Evolutionary conservation across 495 filamentous ascomycete genomes (phyloP).

Genomic region (Haplographium delicatum): DNA sequence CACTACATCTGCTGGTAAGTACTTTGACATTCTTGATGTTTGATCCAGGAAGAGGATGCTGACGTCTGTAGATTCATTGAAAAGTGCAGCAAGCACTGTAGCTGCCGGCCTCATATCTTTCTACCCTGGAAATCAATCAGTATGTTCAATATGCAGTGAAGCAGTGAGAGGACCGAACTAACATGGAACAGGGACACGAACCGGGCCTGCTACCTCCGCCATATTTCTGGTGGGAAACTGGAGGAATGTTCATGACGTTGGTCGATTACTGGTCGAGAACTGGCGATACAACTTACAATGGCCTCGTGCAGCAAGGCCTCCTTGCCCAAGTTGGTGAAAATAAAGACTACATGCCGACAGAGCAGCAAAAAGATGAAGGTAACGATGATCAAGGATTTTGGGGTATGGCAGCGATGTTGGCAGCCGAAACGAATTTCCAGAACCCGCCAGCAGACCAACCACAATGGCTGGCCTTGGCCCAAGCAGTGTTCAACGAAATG

Average conservation of each 20-base stretch:
- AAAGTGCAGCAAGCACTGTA: constrained; percentile 52
- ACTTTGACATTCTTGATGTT: neutral
- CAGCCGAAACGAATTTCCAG: constrained; percentile 57
- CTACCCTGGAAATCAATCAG: constrained; percentile 64
- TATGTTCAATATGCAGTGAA: neutral
- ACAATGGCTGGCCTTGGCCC: constrained; percentile 74
- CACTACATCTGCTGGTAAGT: constrained; percentile 19
- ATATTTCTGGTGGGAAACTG: constrained; percentile 74
- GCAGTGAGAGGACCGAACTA: neutral
- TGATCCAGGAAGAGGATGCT: neutral
- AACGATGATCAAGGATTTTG: constrained; percentile 68
- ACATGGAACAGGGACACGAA: constrained; percentile 26
- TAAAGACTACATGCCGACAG: constrained; percentile 56
- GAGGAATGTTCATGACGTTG: constrained; percentile 63
- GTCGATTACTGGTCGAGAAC: constrained; percentile 68
- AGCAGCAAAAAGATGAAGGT: constrained; percentile 56
- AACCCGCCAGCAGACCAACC: constrained; percentile 53
- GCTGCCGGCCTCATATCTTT: constrained; percentile 59
- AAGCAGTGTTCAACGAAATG: constrained; percentile 72
- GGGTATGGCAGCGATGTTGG: constrained; percentile 64
- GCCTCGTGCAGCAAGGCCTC: constrained; percentile 46
- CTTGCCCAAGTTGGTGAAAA: constrained; percentile 53
- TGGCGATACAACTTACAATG: constrained; percentile 57
- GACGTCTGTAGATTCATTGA: constrained; percentile 49
- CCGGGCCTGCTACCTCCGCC: constrained; percentile 52